Base-by-base conservation (phyloP, 371 early-diverging fungal species). In the Thermomucor indicae-seudaticae region DNA sequence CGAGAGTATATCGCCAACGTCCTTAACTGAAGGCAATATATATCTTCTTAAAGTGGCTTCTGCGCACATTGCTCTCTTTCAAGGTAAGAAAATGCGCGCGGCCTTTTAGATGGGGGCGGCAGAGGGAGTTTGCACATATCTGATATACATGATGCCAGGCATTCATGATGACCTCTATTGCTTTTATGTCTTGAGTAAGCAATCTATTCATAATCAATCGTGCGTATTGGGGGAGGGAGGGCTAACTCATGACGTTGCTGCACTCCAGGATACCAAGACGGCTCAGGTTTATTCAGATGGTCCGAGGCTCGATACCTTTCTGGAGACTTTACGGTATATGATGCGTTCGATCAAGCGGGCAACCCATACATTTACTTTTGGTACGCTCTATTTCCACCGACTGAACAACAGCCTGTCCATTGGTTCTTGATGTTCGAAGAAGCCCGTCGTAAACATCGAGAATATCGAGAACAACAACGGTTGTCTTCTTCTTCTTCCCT, bases 381-480 rank as follows among this genome's bases (percentile, higher is more conserved):
- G 71, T 58, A 23, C 42, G 59, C 1, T 49, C 54, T 41, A 32
- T n/a, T n/a, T n/a, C n/a, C n/a, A n/a, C 62, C 20, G 46, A 48
- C 34, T 35, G 35, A 8, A 52, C 58, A 7, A 60, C 67, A 4
- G 31, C 27, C 25, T 61, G 25, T 29, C 4, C 44, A 67, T 40
- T 70, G 71, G 71, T 70, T 70, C 32, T 40, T 34, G 1, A 60
- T 70, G 54, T 70, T 70, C 49, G 67, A 70, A 55, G 67, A 70
- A 55, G 67, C 64, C 10, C 56, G 64, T 37, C 54, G 53, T 31
- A 62, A 55, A 42, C 71, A 70, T 43, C 54, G 65, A 14, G 54
- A 24, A 2, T 12, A 39, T 12, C 39, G 39, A 11, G 19, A 39
- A 6, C 39, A 10, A 7, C 39, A 39, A 22, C 39, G 39, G 39